These are phyloP conservation scores for Citrus inodora DNA, from an alignment of 345 rosid species.

Conservation along the genomic window DNA sequence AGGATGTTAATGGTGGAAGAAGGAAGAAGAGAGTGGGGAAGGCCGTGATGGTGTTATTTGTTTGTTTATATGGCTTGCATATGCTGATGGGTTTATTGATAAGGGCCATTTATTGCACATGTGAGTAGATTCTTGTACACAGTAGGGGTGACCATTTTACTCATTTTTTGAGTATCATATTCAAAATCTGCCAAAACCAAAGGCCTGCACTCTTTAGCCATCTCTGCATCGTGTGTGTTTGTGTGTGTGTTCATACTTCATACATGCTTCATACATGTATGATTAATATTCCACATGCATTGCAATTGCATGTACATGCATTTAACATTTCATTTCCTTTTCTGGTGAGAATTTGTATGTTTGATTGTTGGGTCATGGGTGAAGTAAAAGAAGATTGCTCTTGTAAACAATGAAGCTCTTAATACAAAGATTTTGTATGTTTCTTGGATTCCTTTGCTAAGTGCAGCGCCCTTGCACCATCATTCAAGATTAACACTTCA, in stretches of 20 bases:
- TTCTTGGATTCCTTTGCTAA: conserved; percentile 11
- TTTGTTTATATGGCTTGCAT: neutral
- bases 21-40: neutral
- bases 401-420: neutral
- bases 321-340: neutral
- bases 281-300: neutral
- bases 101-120: conserved; percentile 29
- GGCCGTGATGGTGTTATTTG: neutral
- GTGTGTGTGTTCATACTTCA: neutral
- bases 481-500: neutral
- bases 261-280: neutral
- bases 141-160: neutral
- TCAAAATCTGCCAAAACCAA: neutral
- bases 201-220: neutral
- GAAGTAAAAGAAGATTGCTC: neutral
- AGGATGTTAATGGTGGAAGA: neutral
- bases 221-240: neutral
- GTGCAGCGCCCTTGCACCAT: conserved; percentile 1
- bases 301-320: neutral
- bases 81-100: conserved; percentile 20
- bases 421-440: neutral
- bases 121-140: conserved; percentile 14
- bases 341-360: no score
- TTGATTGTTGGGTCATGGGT: no score
- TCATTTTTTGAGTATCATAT: neutral